Percentiles rank a stretch among this genome's conserved stretches.
These are phyloP conservation scores for Kalanchoe fedtschenkoi DNA, from an alignment of 164 flowering plant species.

Conservation along the genomic window DNA sequence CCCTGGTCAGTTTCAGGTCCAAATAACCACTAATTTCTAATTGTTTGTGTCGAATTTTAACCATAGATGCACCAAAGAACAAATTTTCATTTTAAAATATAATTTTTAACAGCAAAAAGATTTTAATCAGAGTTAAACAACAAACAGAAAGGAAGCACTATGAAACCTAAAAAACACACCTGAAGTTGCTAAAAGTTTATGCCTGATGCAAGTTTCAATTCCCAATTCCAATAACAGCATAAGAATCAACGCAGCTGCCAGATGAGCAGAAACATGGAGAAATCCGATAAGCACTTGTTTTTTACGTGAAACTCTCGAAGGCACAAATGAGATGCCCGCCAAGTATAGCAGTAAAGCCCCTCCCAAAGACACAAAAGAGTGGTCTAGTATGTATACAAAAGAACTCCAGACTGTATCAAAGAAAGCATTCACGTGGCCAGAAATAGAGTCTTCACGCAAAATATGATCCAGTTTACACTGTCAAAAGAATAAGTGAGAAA, in stretches of 20 bases:
- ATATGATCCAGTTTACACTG: constrained; percentile 88
- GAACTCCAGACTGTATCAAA: constrained; percentile 59
- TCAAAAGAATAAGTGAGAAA: constrained; percentile 39
- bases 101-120: no score
- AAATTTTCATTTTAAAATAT: no score
- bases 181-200: constrained; percentile 74
- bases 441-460: constrained; percentile 62
- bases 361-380: constrained; percentile 58
- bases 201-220: constrained; percentile 79
- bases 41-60: no score
- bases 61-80: no score
- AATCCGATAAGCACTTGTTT: constrained; percentile 56
- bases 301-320: constrained; percentile 80
- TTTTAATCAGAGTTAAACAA: no score
- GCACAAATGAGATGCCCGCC: constrained; percentile 57
- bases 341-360: constrained; percentile 54
- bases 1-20: no score
- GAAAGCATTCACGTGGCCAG: constrained; percentile 79
- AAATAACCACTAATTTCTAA: no score
- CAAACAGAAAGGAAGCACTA: constrained; percentile 4
- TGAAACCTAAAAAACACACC: constrained; percentile 24
- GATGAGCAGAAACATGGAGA: constrained; percentile 87
- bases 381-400: constrained; percentile 54
- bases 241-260: constrained; percentile 73
- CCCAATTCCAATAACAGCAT: constrained; percentile 91